A percentile compares a stretch with the other conserved stretches of the same genome.
Conservation (phyloP, 768 basidiomycete genomes). For the Kwoniella heveanensis region DNA sequence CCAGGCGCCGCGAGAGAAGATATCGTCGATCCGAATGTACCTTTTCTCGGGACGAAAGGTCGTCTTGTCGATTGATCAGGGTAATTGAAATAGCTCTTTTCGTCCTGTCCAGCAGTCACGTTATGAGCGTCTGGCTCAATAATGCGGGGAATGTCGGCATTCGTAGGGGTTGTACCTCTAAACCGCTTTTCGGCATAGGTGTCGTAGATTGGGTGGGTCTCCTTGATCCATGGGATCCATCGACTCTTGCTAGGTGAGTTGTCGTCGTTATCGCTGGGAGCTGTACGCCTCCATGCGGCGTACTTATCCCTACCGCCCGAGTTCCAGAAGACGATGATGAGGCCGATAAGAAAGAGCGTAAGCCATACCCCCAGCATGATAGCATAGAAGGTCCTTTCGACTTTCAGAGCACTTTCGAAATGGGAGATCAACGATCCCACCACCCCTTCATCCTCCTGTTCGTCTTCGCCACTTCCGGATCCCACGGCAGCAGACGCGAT, state of each 20-base stretch:
- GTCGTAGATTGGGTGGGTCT: conserved; percentile 44
- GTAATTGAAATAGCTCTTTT: conserved; percentile 31
- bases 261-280: not conserved
- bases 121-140: conserved; percentile 8
- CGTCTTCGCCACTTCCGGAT: conserved; percentile 60
- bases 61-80: conserved; percentile 15
- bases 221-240: conserved; percentile 29
- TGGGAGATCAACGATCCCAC: conserved; percentile 71
- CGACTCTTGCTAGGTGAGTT: not conserved
- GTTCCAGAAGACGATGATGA: conserved; percentile 51
- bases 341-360: conserved; percentile 76
- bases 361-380: conserved; percentile 84
- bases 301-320: conserved; percentile 43
- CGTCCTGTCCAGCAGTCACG: not conserved
- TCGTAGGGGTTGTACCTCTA: conserved; percentile 29
- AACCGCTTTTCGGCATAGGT: conserved; percentile 40
- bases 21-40: conserved; percentile 38
- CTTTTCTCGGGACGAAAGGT: conserved; percentile 26
- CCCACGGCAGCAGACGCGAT: conserved; percentile 77
- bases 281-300: conserved; percentile 14
- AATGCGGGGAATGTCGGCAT: conserved; percentile 11
- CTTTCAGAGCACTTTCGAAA: conserved; percentile 72
- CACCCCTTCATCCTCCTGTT: conserved; percentile 63
- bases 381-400: conserved; percentile 79
- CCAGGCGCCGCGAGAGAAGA: conserved; percentile 45